Conservation (phyloP, 179 eudicot genomes). For the Carnegiea gigantea region DNA sequence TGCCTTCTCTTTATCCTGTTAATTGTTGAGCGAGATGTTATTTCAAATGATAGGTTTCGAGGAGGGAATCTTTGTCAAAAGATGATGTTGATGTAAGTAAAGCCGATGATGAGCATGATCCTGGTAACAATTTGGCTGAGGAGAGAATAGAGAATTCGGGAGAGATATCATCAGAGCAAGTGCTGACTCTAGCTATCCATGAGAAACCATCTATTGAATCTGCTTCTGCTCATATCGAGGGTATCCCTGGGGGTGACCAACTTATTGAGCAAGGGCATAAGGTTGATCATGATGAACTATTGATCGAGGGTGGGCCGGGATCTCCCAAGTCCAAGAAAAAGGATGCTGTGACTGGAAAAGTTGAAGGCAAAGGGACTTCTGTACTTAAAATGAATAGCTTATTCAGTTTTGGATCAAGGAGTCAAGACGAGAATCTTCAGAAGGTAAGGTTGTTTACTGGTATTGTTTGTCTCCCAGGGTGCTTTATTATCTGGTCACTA, state of each 20-base stretch:
- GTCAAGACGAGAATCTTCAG: conserved; percentile 48
- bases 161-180: conserved; percentile 57
- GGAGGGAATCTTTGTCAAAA: conserved; percentile 37
- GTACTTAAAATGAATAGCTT: conserved; percentile 42
- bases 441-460: conserved; percentile 48
- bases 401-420: conserved; percentile 62
- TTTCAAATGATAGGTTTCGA: conserved; percentile 48
- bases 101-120: conserved; percentile 28
- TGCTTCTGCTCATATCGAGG: conserved; percentile 37
- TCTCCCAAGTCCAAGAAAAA: conserved; percentile 46
- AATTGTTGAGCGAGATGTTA: not conserved
- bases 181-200: conserved; percentile 65
- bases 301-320: conserved; percentile 47
- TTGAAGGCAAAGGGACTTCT: conserved; percentile 55
- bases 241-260: conserved; percentile 32
- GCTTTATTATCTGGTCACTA: no score
- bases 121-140: conserved; percentile 38
- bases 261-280: conserved; percentile 37
- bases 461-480: conserved; percentile 9
- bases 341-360: conserved; percentile 39
- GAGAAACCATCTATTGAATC: conserved; percentile 44
- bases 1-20: conserved; percentile 12
- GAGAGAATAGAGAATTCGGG: conserved; percentile 43
- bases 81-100: conserved; percentile 42
- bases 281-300: conserved; percentile 40